phyloP scores from a whole-genome alignment of 345 rosid species.

The Punica granatum region DNA sequence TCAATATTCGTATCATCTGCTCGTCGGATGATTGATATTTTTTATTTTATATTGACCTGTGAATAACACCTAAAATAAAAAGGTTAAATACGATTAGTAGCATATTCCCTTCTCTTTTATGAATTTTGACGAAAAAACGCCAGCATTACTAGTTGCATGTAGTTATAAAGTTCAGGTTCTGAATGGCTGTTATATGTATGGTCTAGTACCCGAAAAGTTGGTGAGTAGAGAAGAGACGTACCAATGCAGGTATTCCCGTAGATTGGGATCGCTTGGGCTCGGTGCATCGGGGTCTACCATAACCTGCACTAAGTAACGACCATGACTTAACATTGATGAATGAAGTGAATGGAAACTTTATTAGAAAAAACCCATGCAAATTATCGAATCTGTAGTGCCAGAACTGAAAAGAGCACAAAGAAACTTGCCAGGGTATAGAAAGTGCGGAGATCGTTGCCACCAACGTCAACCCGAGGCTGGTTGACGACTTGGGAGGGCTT shows the following conservation, averaged over 20 bases:
- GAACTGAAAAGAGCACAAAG: background rate
- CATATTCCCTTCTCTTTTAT: no score
- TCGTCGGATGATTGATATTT: no score
- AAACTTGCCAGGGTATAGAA: conserved; percentile 53
- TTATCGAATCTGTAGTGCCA: background rate
- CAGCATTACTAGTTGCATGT: no score
- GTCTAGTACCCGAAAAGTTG: background rate
- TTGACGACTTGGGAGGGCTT: conserved; percentile 46
- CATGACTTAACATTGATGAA: background rate
- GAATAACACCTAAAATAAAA: no score
- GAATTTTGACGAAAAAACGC: no score
- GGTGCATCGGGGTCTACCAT: conserved; percentile 82
- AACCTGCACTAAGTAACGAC: conserved; percentile 22
- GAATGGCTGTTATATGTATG: no score
- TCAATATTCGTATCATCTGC: no score
- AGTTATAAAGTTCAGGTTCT: no score
- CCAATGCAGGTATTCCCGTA: conserved; percentile 64
- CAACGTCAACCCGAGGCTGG: conserved; percentile 53
- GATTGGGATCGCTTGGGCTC: conserved; percentile 57
- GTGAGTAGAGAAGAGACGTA: conserved; percentile 1
- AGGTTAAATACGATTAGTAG: no score
- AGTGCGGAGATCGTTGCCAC: conserved; percentile 58
- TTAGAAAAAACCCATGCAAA: background rate
- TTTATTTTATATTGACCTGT: no score
- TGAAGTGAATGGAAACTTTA: background rate